Evolutionary conservation across 345 rosid species (phyloP).

Genomic region (Citrus glauca): DNA sequence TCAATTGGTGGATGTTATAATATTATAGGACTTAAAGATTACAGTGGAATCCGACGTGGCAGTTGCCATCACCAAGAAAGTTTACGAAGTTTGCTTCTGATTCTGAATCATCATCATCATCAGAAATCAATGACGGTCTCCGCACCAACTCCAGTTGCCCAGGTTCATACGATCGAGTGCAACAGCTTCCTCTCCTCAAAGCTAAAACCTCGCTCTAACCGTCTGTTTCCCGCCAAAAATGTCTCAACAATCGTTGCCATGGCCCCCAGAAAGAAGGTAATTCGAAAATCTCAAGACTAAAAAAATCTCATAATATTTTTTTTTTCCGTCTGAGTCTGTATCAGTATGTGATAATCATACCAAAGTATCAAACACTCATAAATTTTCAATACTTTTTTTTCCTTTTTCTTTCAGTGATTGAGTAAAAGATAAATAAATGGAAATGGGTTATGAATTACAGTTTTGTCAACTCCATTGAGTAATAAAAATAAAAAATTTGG

Average conservation of each 20-base stretch:
- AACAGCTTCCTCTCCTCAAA: constrained; percentile 31
- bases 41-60: constrained; percentile 23
- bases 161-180: constrained; percentile 23
- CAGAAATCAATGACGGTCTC: constrained; percentile 48
- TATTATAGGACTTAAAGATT: neutral
- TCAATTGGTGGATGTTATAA: constrained; percentile 18
- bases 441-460: neutral
- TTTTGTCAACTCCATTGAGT: neutral
- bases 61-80: neutral
- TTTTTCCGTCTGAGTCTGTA: too few species aligned
- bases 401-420: too few species aligned
- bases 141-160: constrained; percentile 47
- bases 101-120: neutral
- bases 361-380: too few species aligned
- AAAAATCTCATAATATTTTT: too few species aligned
- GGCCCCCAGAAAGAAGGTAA: constrained; percentile 84
- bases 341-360: too few species aligned
- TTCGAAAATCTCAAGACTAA: neutral
- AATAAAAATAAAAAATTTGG: too few species aligned
- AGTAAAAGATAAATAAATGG: too few species aligned
- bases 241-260: constrained; percentile 57
- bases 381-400: too few species aligned
- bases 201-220: constrained; percentile 22
- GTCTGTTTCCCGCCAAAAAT: constrained; percentile 25
- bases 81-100: neutral